Evolutionary conservation across 1,284 basidiomycete species (phyloP).

Genomic region (Sphagnurus paluster): DNA sequence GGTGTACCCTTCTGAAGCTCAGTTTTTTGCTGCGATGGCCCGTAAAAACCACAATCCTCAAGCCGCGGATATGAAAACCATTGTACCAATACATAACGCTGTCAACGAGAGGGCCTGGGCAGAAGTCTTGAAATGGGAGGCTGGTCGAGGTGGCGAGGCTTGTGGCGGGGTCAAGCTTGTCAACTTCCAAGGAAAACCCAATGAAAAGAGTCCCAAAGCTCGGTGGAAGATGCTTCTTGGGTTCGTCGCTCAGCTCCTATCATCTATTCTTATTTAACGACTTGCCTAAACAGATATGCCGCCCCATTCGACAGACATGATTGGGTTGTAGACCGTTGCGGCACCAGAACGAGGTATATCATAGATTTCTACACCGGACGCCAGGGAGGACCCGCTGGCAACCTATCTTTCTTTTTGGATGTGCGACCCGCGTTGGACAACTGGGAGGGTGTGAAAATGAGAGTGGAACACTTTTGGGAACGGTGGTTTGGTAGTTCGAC

Average conservation of each 20-base stretch:
- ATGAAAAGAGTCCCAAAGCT: slow-evolving; percentile 79
- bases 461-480: slow-evolving; percentile 51
- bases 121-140: slow-evolving; percentile 91
- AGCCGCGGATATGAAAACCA: slow-evolving; percentile 87
- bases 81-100: slow-evolving; percentile 99
- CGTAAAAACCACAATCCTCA: slow-evolving; percentile 89
- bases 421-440: slow-evolving; percentile 91
- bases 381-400: slow-evolving; percentile 38
- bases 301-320: slow-evolving; percentile 97
- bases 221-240: slow-evolving; percentile 83
- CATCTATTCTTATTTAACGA: slow-evolving; percentile 2
- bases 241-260: slow-evolving; percentile 50
- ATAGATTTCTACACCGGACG: slow-evolving; percentile 99
- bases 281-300: slow-evolving; percentile 70
- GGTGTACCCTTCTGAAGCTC: slow-evolving; percentile 98
- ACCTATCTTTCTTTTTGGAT: slow-evolving; percentile 88
- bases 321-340: slow-evolving; percentile 95
- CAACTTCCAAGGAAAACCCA: slow-evolving; percentile 82
- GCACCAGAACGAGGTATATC: slow-evolving; percentile 87
- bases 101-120: slow-evolving; percentile 98
- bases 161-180: slow-evolving; percentile 87
- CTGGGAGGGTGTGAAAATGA: slow-evolving; percentile 88
- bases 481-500: slow-evolving; percentile 36
- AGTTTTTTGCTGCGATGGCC: slow-evolving; percentile 95
- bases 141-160: slow-evolving; percentile 70